Evolutionary conservation across 192 early-diverging fungal species (phyloP).

Genomic region (Funneliformis mosseae): DNA sequence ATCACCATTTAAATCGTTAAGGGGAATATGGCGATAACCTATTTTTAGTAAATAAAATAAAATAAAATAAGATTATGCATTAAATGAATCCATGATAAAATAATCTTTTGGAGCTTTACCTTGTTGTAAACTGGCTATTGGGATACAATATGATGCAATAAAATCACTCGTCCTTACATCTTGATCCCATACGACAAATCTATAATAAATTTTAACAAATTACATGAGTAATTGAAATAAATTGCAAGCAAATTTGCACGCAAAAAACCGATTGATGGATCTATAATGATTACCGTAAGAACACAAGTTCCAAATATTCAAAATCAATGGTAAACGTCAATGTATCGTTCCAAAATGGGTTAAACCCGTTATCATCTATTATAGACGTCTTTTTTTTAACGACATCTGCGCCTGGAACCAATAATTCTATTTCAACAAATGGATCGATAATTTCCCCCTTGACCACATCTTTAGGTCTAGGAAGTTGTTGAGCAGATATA

Average conservation of each 20-base stretch:
- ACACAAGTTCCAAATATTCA: constrained; percentile 44
- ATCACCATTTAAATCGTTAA: constrained; percentile 65
- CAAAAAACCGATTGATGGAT: background rate
- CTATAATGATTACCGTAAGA: constrained; percentile 35
- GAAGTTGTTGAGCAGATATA: constrained; percentile 72
- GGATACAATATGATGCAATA: constrained; percentile 49
- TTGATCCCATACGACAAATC: constrained; percentile 46
- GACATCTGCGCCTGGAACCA: constrained; percentile 43
- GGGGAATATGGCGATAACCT: constrained; percentile 71
- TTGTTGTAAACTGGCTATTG: constrained; percentile 43
- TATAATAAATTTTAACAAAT: background rate
- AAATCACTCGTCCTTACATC: constrained; percentile 45
- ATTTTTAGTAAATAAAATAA: background rate
- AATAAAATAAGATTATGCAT: background rate
- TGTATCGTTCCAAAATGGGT: constrained; percentile 46
- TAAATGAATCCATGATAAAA: background rate
- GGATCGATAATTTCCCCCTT: constrained; percentile 59
- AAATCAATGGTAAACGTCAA: constrained; percentile 46
- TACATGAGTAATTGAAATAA: background rate
- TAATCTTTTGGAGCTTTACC: background rate
- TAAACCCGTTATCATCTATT: constrained; percentile 60
- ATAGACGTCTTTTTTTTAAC: constrained; percentile 55
- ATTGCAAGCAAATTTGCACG: background rate
- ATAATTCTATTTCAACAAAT: constrained; percentile 62
- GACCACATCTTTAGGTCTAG: constrained; percentile 58